A percentile compares a stretch with the other conserved stretches of the same genome.
Evolutionary conservation across 768 basidiomycete genomes (phyloP).

Genomic region (Aureoboletus auriporus): DNA sequence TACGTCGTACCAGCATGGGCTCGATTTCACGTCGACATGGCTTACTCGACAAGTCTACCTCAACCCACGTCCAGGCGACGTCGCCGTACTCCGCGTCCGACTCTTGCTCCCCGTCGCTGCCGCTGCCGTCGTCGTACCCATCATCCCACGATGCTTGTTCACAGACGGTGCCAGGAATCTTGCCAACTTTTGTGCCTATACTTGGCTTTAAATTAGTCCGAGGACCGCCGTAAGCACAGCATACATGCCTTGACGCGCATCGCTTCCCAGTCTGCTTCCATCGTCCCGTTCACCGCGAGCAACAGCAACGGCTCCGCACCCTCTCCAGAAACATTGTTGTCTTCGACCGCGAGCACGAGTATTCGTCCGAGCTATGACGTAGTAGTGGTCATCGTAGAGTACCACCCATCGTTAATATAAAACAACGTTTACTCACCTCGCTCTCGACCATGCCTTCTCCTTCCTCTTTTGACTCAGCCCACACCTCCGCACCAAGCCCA

Average conservation of each 20-base stretch:
- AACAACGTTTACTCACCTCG: conserved; percentile 48
- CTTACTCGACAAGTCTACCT: not conserved
- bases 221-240: not conserved
- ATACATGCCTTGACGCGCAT: conserved; percentile 56
- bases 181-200: conserved; percentile 30
- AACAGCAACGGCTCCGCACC: conserved; percentile 54
- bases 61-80: conserved; percentile 24
- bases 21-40: too few relatives aligned
- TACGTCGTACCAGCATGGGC: conserved; percentile 9
- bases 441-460: conserved; percentile 65
- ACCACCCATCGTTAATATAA: not conserved
- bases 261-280: conserved; percentile 61
- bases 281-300: conserved; percentile 61
- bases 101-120: conserved; percentile 19
- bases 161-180: conserved; percentile 34
- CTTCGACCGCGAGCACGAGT: conserved; percentile 61
- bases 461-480: conserved; percentile 66
- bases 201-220: not conserved
- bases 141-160: conserved; percentile 32
- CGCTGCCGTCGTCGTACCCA: conserved; percentile 13
- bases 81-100: conserved; percentile 25
- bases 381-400: conserved; percentile 1
- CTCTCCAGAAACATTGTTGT: conserved; percentile 17
- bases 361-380: conserved; percentile 60
- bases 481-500: conserved; percentile 70